Conservation (phyloP, 106 monocot species). For the Dioscorea zingiberensis region DNA sequence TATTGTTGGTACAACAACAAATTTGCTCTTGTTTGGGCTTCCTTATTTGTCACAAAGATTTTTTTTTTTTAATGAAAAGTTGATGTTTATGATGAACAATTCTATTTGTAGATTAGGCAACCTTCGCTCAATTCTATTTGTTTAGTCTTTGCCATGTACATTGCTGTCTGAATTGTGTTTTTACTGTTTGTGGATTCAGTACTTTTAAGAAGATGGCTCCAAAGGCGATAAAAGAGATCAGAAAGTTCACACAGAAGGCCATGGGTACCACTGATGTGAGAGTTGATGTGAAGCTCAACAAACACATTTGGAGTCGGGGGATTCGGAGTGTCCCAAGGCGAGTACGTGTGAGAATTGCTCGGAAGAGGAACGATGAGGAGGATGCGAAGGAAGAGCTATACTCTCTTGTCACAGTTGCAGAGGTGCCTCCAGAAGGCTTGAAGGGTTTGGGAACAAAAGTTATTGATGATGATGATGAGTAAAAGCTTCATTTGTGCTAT, state of each 20-base stretch:
- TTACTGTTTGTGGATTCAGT: constrained; percentile 2
- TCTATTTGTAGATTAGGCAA: neutral
- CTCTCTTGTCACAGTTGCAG: constrained; percentile 27
- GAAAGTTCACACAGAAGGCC: constrained; percentile 27
- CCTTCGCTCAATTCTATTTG: neutral
- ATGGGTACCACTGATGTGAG: constrained; percentile 31
- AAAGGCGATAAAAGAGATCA: constrained; percentile 30
- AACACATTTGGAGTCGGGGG: constrained; percentile 29
- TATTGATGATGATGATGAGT: constrained; percentile 8
- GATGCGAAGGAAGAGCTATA: constrained; percentile 32
- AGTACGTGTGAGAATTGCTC: constrained; percentile 21
- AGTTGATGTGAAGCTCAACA: constrained; percentile 27
- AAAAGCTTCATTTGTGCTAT: neutral
- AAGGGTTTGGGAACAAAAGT: constrained; percentile 17
- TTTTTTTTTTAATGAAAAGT: neutral
- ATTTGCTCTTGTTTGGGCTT: no score
- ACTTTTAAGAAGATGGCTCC: constrained; percentile 39
- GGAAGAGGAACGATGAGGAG: constrained; percentile 33
- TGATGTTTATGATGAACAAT: neutral
- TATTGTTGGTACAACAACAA: no score
- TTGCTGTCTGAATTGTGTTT: neutral
- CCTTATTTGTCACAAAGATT: no score
- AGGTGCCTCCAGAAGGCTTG: constrained; percentile 16
- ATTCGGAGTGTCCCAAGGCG: constrained; percentile 25
- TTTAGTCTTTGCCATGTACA: neutral